phyloP scores from a whole-genome alignment of 768 basidiomycete species.

The Brasilioporus rufonigricans region DNA sequence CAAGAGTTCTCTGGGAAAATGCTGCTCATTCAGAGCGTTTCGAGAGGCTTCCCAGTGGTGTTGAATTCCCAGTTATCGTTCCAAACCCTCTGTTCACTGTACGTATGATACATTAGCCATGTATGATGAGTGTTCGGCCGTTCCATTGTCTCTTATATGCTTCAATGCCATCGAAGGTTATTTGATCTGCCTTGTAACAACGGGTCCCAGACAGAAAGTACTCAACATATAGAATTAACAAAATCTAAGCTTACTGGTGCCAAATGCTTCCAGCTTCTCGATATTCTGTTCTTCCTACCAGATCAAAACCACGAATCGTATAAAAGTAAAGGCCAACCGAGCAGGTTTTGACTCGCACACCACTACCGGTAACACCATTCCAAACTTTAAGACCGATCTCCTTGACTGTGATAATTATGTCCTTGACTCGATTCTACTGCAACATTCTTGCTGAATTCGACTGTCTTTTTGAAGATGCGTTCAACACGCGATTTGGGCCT shows the following conservation, averaged over 20 bases:
- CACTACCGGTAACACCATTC: not conserved
- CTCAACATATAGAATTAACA: not conserved
- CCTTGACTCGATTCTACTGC: not conserved
- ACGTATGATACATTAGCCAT: too few species aligned
- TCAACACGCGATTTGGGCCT: not conserved
- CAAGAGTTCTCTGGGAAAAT: not conserved
- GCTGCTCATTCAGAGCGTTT: too few species aligned
- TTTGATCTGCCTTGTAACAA: too few species aligned
- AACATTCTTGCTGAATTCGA: not conserved
- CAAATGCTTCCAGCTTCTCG: too few species aligned
- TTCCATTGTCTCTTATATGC: not conserved
- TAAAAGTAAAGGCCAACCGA: too few species aligned
- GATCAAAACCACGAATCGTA: too few species aligned
- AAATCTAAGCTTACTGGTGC: not conserved
- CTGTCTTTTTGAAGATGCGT: not conserved
- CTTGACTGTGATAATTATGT: not conserved
- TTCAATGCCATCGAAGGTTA: too few species aligned
- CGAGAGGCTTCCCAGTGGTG: not conserved
- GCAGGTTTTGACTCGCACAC: too few species aligned
- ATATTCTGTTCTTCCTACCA: too few species aligned
- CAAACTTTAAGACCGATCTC: not conserved
- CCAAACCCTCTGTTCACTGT: too few species aligned
- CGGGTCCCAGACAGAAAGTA: not conserved
- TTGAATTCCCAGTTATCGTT: not conserved
- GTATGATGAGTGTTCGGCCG: not conserved